phyloP scores from a whole-genome alignment of 495 filamentous ascomycete genomes.

The Neurospora sp. region DNA sequence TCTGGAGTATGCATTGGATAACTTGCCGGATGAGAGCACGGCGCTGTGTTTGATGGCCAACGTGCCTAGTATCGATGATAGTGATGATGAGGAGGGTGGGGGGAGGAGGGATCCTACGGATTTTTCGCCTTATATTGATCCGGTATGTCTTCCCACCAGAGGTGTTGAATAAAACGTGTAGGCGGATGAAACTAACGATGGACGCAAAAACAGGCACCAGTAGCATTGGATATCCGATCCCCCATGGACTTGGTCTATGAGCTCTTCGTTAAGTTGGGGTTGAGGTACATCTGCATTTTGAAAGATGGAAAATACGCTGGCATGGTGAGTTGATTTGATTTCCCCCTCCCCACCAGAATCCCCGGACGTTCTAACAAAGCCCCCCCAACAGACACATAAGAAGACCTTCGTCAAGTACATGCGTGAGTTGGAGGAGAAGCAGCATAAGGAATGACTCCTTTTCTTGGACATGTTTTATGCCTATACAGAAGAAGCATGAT shows the following conservation, averaged over 20 bases:
- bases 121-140: constrained; percentile 88
- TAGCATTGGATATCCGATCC: constrained; percentile 78
- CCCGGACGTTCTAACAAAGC: constrained; percentile 13
- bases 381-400: constrained; percentile 58
- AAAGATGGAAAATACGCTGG: constrained; percentile 78
- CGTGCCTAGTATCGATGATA: constrained; percentile 44
- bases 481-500: neutral
- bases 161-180: neutral
- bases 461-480: neutral
- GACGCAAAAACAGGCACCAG: constrained; percentile 48
- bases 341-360: neutral
- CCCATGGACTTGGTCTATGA: constrained; percentile 96
- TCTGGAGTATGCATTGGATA: constrained; percentile 86
- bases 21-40: constrained; percentile 60
- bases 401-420: constrained; percentile 95
- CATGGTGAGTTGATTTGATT: constrained; percentile 46
- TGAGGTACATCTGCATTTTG: constrained; percentile 87
- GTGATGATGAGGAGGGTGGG: constrained; percentile 30
- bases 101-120: constrained; percentile 60
- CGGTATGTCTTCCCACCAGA: constrained; percentile 34
- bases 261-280: constrained; percentile 87
- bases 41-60: constrained; percentile 74
- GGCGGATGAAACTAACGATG: neutral
- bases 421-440: constrained; percentile 62
- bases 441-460: constrained; percentile 16